Percentiles rank a stretch among this genome's conserved stretches.
phyloP scores from a whole-genome alignment of 2,329 filamentous ascomycete genomes.

The Alternaria arborescens region DNA sequence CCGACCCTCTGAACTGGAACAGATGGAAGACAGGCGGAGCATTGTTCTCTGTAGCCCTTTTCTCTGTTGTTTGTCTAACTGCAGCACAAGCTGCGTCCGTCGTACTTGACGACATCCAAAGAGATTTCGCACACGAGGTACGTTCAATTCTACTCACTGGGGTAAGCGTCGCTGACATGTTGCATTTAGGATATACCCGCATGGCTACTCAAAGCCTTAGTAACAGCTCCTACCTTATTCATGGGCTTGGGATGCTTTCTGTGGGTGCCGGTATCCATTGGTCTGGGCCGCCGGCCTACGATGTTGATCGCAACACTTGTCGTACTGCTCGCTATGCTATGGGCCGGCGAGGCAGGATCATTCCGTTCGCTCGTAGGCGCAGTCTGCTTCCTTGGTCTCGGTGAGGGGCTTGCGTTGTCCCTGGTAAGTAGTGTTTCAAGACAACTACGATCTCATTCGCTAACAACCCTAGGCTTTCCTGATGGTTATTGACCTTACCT shows the following conservation, averaged over 20 bases:
- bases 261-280: conserved; percentile 51
- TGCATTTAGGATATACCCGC: conserved; percentile 1
- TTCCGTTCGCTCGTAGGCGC: conserved; percentile 42
- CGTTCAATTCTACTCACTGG: background rate
- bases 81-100: conserved; percentile 31
- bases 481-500: conserved; percentile 52
- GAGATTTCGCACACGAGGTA: conserved; percentile 28
- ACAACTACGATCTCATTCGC: background rate
- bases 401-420: conserved; percentile 42
- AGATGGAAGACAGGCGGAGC: conserved; percentile 31
- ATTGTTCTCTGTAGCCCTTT: conserved; percentile 26
- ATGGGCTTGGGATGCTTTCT: conserved; percentile 50
- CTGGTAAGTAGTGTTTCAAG: conserved; percentile 28
- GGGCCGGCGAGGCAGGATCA: conserved; percentile 34
- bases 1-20: conserved; percentile 39
- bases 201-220: conserved; percentile 37
- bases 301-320: conserved; percentile 44
- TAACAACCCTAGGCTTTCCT: conserved; percentile 41
- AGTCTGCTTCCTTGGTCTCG: conserved; percentile 47
- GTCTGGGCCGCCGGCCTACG: conserved; percentile 50
- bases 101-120: conserved; percentile 21
- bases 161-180: background rate
- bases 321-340: conserved; percentile 37
- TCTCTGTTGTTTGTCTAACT: conserved; percentile 24
- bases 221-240: conserved; percentile 43